Percentiles rank a stretch among this genome's conserved stretches.
These are phyloP conservation scores for Calendula officinalis DNA, from an alignment of 129 eudicot species.

Conservation along the genomic window DNA sequence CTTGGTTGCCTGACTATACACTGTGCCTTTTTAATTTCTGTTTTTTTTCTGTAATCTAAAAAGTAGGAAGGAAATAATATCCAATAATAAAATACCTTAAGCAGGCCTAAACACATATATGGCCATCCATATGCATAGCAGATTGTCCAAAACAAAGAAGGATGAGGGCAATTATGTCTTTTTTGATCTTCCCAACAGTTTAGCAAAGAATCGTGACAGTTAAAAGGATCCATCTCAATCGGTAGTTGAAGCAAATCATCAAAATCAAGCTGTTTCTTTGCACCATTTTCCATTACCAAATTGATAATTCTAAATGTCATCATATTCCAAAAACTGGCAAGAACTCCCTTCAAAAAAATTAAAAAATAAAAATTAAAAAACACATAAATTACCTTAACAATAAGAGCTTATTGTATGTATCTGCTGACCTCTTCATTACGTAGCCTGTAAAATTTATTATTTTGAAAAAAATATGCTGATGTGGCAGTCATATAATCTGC, in stretches of 20 bases:
- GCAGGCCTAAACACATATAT: slow-evolving; percentile 64
- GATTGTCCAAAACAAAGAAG: slow-evolving; percentile 68
- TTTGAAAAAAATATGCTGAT: too few relatives aligned
- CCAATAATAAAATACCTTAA: slow-evolving; percentile 60
- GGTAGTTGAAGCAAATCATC: slow-evolving; percentile 80
- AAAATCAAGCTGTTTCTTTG: slow-evolving; percentile 70
- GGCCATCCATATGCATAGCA: slow-evolving; percentile 84
- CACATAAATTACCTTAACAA: slow-evolving; percentile 5
- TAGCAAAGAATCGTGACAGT: slow-evolving; percentile 53
- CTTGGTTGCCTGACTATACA: not conserved
- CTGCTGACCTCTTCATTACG: too few relatives aligned
- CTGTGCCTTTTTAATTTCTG: not conserved
- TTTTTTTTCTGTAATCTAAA: slow-evolving; percentile 15
- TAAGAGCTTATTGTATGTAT: not conserved
- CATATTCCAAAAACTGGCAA: slow-evolving; percentile 40
- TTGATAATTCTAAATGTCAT: slow-evolving; percentile 60
- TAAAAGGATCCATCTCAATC: slow-evolving; percentile 69
- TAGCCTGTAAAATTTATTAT: too few relatives aligned
- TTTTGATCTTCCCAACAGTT: slow-evolving; percentile 65
- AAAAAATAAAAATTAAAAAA: slow-evolving; percentile 21
- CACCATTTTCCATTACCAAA: slow-evolving; percentile 68
- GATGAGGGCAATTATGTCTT: slow-evolving; percentile 35
- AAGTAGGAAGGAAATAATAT: slow-evolving; percentile 8
- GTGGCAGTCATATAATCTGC: too few relatives aligned
- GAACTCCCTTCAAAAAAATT: slow-evolving; percentile 33